Evolutionary conservation across 2,329 filamentous ascomycete species (phyloP).

Genomic region (Botryosphaeria dothidea): DNA sequence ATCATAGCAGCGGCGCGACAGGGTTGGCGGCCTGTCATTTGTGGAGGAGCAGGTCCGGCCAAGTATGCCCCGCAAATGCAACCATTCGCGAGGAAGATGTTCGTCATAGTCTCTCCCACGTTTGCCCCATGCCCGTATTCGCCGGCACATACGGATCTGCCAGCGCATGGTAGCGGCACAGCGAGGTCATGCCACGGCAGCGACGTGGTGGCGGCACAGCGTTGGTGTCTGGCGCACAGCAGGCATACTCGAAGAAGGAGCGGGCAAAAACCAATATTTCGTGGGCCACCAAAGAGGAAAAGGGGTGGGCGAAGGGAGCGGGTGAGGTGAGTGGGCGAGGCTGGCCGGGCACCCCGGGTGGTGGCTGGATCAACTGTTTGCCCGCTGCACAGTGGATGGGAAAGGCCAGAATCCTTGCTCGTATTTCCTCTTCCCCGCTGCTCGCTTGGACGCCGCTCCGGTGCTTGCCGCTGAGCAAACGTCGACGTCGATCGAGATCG

Average conservation of each 20-base stretch:
- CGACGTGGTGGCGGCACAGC: background rate
- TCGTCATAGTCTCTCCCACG: background rate
- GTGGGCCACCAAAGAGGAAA: background rate
- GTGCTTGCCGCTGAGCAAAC: background rate
- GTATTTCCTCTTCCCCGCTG: background rate
- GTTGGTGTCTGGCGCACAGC: background rate
- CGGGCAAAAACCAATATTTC: background rate
- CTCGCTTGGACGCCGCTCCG: slow-evolving; percentile 7
- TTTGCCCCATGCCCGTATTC: background rate
- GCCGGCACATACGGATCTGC: background rate
- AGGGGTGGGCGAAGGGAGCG: background rate
- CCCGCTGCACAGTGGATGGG: background rate
- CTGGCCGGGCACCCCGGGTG: background rate
- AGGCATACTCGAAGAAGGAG: background rate
- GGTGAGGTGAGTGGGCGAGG: background rate
- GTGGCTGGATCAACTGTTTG: background rate
- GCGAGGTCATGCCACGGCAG: background rate
- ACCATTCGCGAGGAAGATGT: background rate
- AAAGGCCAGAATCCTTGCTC: background rate
- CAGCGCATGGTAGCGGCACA: background rate
- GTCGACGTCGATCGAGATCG: background rate
- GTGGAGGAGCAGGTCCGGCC: background rate
- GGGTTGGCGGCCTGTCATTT: slow-evolving; percentile 7
- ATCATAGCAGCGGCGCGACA: background rate
- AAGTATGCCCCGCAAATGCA: background rate